Base-by-base conservation (phyloP, 2,329 filamentous ascomycete species). In the Microdochium paspali region DNA sequence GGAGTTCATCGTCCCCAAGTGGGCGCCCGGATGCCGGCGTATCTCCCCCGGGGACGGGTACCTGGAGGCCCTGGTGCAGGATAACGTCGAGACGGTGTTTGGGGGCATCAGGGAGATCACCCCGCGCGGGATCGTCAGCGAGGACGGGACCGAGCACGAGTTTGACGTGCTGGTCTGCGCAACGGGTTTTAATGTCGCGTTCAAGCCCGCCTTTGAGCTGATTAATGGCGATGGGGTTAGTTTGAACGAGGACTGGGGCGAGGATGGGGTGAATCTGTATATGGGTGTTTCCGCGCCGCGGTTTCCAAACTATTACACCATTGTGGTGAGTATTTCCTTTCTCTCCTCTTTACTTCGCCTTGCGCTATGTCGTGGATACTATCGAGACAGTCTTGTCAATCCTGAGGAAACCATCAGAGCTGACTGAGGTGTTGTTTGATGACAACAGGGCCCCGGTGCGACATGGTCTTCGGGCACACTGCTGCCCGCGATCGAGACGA, bases 401-500 rank as follows among this genome's bases (percentile, higher is more conserved):
- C n/a, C n/a, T n/a, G n/a, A n/a, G n/a, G n/a, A n/a, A n/a, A n/a
- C n/a, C n/a, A n/a, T n/a, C n/a, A n/a, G n/a, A n/a, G n/a, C n/a
- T n/a, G n/a, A n/a, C n/a, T n/a, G n/a, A n/a, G n/a, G n/a, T n/a
- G n/a, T n/a, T n/a, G n/a, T n/a, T n/a, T n/a, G n/a, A n/a, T n/a
- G n/a, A n/a, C n/a, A n/a, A 28, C 26, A 62, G 45, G 65, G 63
- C 2, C 66, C 66, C 4, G 58, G 67, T 12, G 67, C 67, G 1
- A 72, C 70, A 4, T 72, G 67, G 61, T 66, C 60, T 21, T 69
- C 66, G 25, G 69, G 71, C 43, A 69, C 67, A 0, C 58, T 71
- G 1, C 53, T 71, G 6, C 67, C 67, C 4, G 66, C 65, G 2
- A 69, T 72, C 44, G 69, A 73, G 52, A 71, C 67, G 12, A 68